Conservation (phyloP, 805 yeast species). For the Hanseniaspora jakobsenii region DNA sequence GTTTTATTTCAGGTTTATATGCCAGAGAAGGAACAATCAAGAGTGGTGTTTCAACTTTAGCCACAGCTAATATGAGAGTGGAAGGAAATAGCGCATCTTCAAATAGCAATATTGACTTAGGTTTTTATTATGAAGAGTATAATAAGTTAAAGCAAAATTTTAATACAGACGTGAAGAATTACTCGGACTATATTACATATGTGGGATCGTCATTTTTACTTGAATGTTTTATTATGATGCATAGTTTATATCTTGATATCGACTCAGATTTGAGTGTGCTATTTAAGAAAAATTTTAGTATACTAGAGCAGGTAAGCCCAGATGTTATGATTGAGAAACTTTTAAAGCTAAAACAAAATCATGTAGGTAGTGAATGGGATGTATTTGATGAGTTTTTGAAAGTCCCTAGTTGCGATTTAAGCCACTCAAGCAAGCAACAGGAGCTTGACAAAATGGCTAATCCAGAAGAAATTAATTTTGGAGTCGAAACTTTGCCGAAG, state of each 20-base stretch:
- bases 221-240: conserved; percentile 2
- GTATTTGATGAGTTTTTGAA: conserved; percentile 6
- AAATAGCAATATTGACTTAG: conserved; percentile 5
- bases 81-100: neutral
- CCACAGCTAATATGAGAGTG: neutral
- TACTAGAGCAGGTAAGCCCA: conserved; percentile 1
- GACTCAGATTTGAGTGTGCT: neutral
- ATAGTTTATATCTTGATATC: neutral
- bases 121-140: conserved; percentile 12
- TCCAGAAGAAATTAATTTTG: neutral
- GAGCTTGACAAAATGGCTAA: neutral
- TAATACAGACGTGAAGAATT: conserved; percentile 8
- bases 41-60: conserved; percentile 7
- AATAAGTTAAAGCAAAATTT: conserved; percentile 6
- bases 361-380: neutral
- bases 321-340: conserved; percentile 3
- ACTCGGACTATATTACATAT: conserved; percentile 9
- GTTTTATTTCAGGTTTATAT: conserved; percentile 10
- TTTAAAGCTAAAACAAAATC: neutral
- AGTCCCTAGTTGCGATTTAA: no score
- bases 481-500: no score
- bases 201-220: conserved; percentile 7
- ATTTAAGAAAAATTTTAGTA: conserved; percentile 1
- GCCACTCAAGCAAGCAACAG: neutral
- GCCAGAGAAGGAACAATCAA: conserved; percentile 13